phyloP scores from a whole-genome alignment of 2,329 filamentous ascomycete genomes.

The Sclerotinia borealis region DNA sequence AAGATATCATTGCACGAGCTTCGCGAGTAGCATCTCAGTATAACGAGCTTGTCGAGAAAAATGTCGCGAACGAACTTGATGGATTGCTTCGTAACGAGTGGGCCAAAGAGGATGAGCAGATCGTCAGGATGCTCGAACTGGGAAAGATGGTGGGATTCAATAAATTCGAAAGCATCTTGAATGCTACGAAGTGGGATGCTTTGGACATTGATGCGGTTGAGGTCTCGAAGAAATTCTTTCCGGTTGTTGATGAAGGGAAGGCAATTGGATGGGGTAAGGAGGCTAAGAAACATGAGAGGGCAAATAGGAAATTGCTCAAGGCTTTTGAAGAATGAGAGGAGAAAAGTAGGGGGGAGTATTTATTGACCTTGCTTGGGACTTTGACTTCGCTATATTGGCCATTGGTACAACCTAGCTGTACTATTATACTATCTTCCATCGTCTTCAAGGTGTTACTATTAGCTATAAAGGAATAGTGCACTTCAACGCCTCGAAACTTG shows the following conservation, averaged over 20 bases:
- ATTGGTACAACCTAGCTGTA: not conserved
- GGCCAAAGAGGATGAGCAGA: not conserved
- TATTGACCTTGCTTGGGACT: not conserved
- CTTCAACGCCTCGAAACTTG: not conserved
- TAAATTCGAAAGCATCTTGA: constrained; percentile 8
- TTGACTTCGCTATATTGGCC: not conserved
- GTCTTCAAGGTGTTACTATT: not conserved
- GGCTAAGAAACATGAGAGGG: constrained; percentile 7
- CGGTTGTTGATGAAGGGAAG: not conserved
- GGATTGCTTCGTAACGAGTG: not conserved
- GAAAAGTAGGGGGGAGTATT: not conserved
- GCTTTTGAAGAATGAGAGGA: not conserved
- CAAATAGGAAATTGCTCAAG: constrained; percentile 1
- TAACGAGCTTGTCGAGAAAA: not conserved
- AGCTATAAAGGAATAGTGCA: not conserved
- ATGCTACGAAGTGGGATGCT: not conserved
- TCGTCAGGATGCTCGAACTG: not conserved
- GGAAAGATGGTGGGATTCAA: constrained; percentile 3
- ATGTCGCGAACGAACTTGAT: not conserved
- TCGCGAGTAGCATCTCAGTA: not conserved
- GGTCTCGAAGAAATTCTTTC: not conserved
- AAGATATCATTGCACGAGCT: not conserved
- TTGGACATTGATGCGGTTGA: not conserved
- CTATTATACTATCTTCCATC: not conserved
- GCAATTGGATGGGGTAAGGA: constrained; percentile 6